Conservation (phyloP, 2,329 filamentous ascomycete genomes). For the Microsporum audouinii region DNA sequence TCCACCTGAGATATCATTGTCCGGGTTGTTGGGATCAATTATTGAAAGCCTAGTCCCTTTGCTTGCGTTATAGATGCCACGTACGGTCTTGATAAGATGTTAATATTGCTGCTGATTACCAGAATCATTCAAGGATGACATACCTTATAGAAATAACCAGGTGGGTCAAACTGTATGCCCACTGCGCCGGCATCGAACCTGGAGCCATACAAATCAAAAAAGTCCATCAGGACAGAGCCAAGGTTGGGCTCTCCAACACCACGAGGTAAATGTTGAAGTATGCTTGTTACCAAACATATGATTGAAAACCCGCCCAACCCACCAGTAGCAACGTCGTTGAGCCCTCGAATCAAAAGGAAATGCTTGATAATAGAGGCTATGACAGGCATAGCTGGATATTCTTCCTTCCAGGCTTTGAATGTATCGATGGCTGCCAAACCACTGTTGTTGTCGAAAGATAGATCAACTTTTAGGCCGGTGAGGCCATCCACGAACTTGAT, state of each 20-base stretch:
- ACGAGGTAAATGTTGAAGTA: constrained; percentile 69
- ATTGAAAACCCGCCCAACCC: constrained; percentile 90
- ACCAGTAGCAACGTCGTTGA: constrained; percentile 85
- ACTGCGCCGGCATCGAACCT: constrained; percentile 58
- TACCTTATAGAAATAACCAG: constrained; percentile 68
- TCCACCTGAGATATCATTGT: constrained; percentile 84
- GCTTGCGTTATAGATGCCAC: constrained; percentile 40
- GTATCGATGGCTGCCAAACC: constrained; percentile 71
- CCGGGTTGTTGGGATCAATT: constrained; percentile 74
- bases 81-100: neutral
- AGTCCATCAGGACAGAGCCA: constrained; percentile 71
- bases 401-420: constrained; percentile 64
- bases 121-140: too few species aligned
- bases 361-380: constrained; percentile 87
- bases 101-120: too few species aligned
- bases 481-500: constrained; percentile 75
- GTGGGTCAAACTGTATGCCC: constrained; percentile 65
- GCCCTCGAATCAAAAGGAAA: constrained; percentile 72
- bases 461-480: constrained; percentile 74
- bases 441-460: constrained; percentile 86
- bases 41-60: constrained; percentile 65
- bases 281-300: constrained; percentile 83
- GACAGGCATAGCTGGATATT: constrained; percentile 74
- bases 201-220: constrained; percentile 81
- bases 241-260: constrained; percentile 58